Percentiles rank a stretch among this genome's conserved stretches.
Conservation (phyloP, 768 basidiomycete genomes). For the Hydnum rufescens region DNA sequence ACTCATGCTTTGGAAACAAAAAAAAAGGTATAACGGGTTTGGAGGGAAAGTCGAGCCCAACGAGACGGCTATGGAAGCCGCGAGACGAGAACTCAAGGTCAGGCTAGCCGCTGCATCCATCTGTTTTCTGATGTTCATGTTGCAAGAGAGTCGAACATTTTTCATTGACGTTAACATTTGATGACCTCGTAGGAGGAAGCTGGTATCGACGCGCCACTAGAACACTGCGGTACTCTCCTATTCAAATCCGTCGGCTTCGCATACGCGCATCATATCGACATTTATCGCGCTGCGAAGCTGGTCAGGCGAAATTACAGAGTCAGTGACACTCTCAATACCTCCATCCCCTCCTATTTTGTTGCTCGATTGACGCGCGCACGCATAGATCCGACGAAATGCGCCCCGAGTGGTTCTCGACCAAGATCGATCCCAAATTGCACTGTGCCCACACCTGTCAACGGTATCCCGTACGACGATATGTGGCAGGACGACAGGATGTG, state of each 20-base stretch:
- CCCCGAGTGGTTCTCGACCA: slow-evolving; percentile 53
- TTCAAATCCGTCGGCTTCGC: slow-evolving; percentile 36
- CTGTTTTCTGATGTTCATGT: background rate
- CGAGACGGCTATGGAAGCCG: slow-evolving; percentile 51
- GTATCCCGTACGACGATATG: slow-evolving; percentile 43
- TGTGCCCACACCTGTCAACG: slow-evolving; percentile 11
- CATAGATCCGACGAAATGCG: slow-evolving; percentile 72
- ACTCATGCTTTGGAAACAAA: background rate
- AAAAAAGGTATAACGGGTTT: slow-evolving; percentile 69
- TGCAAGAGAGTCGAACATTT: slow-evolving; percentile 39
- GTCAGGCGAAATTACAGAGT: background rate
- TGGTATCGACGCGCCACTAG: slow-evolving; percentile 45
- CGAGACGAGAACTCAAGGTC: slow-evolving; percentile 36
- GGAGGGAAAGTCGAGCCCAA: slow-evolving; percentile 69
- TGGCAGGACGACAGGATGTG: slow-evolving; percentile 47
- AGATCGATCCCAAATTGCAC: background rate
- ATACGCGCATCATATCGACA: slow-evolving; percentile 49
- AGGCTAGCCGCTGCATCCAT: too few relatives aligned
- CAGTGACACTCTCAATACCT: background rate
- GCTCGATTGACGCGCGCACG: background rate
- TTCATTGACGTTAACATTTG: background rate
- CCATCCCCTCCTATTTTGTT: background rate
- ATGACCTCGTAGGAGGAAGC: slow-evolving; percentile 51
- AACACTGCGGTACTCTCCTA: slow-evolving; percentile 41
- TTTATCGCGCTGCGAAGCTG: slow-evolving; percentile 32